A percentile compares a stretch with the other conserved stretches of the same genome.
phyloP scores from a whole-genome alignment of 2,329 filamentous ascomycete species.

The Calycina marina region DNA sequence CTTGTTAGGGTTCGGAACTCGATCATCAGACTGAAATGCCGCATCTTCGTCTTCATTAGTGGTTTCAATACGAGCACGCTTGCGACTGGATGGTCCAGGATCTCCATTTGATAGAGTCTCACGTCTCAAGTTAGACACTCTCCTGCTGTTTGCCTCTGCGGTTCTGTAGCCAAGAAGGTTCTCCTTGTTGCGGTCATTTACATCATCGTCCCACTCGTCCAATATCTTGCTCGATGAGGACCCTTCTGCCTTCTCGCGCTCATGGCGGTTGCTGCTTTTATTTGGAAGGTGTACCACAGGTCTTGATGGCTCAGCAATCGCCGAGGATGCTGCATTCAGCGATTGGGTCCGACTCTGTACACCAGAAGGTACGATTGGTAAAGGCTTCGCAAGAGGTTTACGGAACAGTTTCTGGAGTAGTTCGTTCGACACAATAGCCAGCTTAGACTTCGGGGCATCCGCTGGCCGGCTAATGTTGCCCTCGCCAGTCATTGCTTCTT shows the following conservation, averaged over 20 bases:
- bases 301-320: neutral
- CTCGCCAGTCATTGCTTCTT: slow-evolving; percentile 20
- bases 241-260: too few species aligned
- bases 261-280: too few species aligned
- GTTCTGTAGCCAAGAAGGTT: too few species aligned
- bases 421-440: slow-evolving; percentile 5
- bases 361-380: neutral
- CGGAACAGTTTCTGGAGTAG: slow-evolving; percentile 6
- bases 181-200: too few species aligned
- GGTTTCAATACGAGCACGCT: slow-evolving; percentile 2
- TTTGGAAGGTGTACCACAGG: too few species aligned
- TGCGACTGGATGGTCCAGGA: slow-evolving; percentile 1
- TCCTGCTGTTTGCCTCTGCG: slow-evolving; percentile 1
- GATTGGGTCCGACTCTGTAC: neutral
- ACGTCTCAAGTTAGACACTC: slow-evolving; percentile 5
- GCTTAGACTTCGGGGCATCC: slow-evolving; percentile 10
- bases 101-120: neutral
- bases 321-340: neutral
- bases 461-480: slow-evolving; percentile 19
- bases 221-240: too few species aligned
- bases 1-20: slow-evolving; percentile 9
- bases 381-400: slow-evolving; percentile 7
- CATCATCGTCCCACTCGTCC: too few species aligned
- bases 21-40: slow-evolving; percentile 14
- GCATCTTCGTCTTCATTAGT: slow-evolving; percentile 13